phyloP scores from a whole-genome alignment of 1,284 basidiomycete species.

The Malassezia obtusa region DNA sequence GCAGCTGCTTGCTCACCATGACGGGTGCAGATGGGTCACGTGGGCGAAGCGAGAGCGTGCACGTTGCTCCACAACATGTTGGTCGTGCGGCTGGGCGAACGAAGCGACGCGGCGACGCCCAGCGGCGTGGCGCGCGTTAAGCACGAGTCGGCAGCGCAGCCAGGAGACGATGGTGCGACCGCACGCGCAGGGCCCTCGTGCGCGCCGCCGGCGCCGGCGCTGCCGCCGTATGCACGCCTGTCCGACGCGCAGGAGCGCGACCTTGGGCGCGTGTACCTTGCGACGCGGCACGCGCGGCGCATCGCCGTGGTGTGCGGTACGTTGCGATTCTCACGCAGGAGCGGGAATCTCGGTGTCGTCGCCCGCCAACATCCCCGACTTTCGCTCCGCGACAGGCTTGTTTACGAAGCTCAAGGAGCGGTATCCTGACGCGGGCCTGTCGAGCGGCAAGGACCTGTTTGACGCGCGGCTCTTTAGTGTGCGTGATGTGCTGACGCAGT shows the following conservation, averaged over 20 bases:
- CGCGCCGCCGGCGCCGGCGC: not conserved
- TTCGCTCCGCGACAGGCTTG: constrained; percentile 70
- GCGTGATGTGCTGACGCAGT: constrained; percentile 48
- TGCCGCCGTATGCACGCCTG: constrained; percentile 8
- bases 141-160: not conserved
- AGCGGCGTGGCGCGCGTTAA: not conserved
- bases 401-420: constrained; percentile 68
- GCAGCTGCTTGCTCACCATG: constrained; percentile 3
- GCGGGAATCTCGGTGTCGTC: constrained; percentile 73
- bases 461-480: constrained; percentile 81
- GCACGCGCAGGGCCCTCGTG: too few relatives aligned
- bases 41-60: not conserved
- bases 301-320: constrained; percentile 76
- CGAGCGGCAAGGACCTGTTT: constrained; percentile 75
- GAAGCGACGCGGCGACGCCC: constrained; percentile 3
- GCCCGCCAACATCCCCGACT: constrained; percentile 81
- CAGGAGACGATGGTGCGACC: too few relatives aligned
- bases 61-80: constrained; percentile 6
- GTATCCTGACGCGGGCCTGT: constrained; percentile 62
- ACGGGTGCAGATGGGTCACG: not conserved
- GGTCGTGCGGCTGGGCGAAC: constrained; percentile 10
- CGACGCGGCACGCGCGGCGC: constrained; percentile 66
- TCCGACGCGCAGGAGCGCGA: constrained; percentile 28
- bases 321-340: constrained; percentile 54
- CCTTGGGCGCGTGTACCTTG: constrained; percentile 37